These are phyloP conservation scores for Aspergillus diversus DNA, from an alignment of 495 filamentous ascomycete species.

Conservation along the genomic window DNA sequence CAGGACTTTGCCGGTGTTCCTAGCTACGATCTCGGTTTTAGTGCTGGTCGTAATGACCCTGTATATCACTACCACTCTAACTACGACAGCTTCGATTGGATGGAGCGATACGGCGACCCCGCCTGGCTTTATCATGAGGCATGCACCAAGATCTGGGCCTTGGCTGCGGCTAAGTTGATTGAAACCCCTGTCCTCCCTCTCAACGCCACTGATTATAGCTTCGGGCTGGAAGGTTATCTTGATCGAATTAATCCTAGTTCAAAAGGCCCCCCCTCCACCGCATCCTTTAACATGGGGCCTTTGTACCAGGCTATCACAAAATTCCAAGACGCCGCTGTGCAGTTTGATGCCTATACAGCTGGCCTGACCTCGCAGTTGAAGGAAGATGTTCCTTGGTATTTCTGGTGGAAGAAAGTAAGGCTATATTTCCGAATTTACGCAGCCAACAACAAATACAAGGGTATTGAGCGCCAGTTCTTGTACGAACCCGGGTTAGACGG, in stretches of 20 bases:
- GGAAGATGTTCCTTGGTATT: constrained; percentile 72
- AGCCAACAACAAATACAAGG: constrained; percentile 65
- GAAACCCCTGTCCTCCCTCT: constrained; percentile 53
- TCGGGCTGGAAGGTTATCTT: constrained; percentile 51
- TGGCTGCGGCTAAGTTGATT: constrained; percentile 49
- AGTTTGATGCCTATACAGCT: constrained; percentile 60
- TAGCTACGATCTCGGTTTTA: constrained; percentile 64
- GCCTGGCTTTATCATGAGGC: constrained; percentile 65
- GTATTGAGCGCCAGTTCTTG: constrained; percentile 64
- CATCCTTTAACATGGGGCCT: constrained; percentile 44
- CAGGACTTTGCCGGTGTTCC: constrained; percentile 73
- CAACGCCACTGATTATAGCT: constrained; percentile 53
- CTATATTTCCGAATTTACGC: constrained; percentile 58
- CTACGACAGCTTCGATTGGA: constrained; percentile 77
- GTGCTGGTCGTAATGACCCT: constrained; percentile 41
- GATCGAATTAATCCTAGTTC: constrained; percentile 55
- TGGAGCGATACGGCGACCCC: constrained; percentile 69
- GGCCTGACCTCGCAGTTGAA: constrained; percentile 51
- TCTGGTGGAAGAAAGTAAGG: constrained; percentile 68
- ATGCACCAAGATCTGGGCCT: constrained; percentile 59
- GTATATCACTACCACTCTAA: constrained; percentile 81
- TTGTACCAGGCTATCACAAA: constrained; percentile 52
- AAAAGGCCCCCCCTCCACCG: constrained; percentile 28
- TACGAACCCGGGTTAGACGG: constrained; percentile 60
- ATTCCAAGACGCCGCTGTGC: constrained; percentile 50